phyloP scores from a whole-genome alignment of 257 asterid genomes.

The Gentiana dahurica region DNA sequence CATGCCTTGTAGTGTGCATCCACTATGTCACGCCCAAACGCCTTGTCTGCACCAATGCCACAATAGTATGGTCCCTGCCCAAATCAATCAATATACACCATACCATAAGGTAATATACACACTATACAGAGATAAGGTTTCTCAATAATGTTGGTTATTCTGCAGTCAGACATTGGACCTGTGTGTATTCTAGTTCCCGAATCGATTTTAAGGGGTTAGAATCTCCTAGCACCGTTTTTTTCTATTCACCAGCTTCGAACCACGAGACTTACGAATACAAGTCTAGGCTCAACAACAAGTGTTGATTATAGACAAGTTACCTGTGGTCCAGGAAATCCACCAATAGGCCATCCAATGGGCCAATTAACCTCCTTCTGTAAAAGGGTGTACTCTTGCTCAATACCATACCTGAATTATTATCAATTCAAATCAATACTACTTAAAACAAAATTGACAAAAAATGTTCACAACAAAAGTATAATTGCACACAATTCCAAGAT shows the following conservation, averaged over 20 bases:
- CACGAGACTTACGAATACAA: no score
- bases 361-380: constrained; percentile 48
- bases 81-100: not conserved
- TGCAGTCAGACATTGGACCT: no score
- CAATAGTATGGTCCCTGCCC: constrained; percentile 79
- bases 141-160: no score
- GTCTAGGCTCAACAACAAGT: not conserved
- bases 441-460: not conserved
- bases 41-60: constrained; percentile 65
- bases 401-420: constrained; percentile 46
- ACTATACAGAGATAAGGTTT: no score
- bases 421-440: not conserved
- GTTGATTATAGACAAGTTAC: constrained; percentile 13
- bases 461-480: not conserved
- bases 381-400: constrained; percentile 72
- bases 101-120: no score
- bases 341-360: constrained; percentile 79
- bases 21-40: constrained; percentile 71
- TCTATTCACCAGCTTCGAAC: no score
- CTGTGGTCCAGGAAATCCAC: constrained; percentile 90
- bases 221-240: no score
- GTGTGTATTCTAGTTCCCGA: no score
- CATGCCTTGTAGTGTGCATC: constrained; percentile 77
- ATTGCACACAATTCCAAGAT: not conserved
- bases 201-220: no score